Evolutionary conservation across 345 rosid genomes (phyloP).

Genomic region (Salix dunnii): DNA sequence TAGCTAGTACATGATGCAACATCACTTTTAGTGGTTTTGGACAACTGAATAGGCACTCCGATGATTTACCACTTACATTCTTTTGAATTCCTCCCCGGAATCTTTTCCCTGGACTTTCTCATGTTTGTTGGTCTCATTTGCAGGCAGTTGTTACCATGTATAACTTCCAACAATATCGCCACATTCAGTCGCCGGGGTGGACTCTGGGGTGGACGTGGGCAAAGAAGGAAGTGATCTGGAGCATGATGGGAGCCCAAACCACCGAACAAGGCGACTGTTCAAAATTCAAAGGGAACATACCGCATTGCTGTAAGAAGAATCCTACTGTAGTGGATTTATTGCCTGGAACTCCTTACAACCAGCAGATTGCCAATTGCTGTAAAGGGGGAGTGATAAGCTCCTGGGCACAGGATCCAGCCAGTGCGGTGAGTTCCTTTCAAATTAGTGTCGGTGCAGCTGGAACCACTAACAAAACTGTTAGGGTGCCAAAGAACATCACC

Average conservation of each 20-base stretch:
- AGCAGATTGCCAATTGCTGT: conserved; percentile 38
- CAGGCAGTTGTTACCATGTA: conserved; percentile 34
- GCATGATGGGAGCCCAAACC: conserved; percentile 28
- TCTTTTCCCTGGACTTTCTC: background rate
- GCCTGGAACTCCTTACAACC: conserved; percentile 36
- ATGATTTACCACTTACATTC: background rate
- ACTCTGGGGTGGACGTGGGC: conserved; percentile 34
- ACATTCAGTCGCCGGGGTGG: conserved; percentile 35
- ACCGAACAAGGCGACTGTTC: conserved; percentile 35
- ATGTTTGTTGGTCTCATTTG: background rate
- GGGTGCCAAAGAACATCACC: conserved; percentile 34
- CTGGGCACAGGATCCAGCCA: conserved; percentile 28
- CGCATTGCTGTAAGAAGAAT: conserved; percentile 31
- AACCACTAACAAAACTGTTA: conserved; percentile 30
- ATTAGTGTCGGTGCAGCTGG: conserved; percentile 35
- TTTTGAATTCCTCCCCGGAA: background rate
- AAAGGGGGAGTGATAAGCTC: conserved; percentile 30
- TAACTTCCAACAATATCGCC: conserved; percentile 37
- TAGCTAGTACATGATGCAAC: background rate
- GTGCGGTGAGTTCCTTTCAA: conserved; percentile 27
- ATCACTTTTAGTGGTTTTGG: background rate
- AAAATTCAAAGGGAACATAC: conserved; percentile 27
- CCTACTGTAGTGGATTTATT: conserved; percentile 32
- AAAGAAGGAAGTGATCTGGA: conserved; percentile 35
- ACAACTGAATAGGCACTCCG: background rate